These are phyloP conservation scores for Singerocomus inundabilis DNA, from an alignment of 1,284 basidiomycete genomes.

Conservation along the genomic window DNA sequence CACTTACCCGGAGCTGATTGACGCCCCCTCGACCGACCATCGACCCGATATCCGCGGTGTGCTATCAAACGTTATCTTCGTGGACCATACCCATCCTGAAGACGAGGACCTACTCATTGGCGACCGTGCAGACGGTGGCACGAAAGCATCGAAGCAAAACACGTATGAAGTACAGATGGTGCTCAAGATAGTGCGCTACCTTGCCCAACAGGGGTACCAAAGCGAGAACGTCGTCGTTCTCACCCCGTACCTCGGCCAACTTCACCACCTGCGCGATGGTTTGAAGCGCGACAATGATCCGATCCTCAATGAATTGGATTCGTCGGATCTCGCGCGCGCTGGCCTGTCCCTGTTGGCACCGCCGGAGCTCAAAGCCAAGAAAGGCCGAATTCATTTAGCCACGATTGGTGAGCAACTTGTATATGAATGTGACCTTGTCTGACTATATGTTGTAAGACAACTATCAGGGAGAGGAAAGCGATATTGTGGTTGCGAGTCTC, in stretches of 20 bases:
- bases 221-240: slow-evolving; percentile 57
- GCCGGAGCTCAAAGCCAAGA: neutral
- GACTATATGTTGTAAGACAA: slow-evolving; percentile 42
- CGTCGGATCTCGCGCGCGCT: slow-evolving; percentile 25
- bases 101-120: slow-evolving; percentile 40
- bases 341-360: neutral
- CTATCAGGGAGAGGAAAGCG: slow-evolving; percentile 67
- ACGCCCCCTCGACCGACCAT: slow-evolving; percentile 46
- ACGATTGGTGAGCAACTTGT: slow-evolving; percentile 49
- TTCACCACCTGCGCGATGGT: slow-evolving; percentile 44
- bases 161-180: slow-evolving; percentile 57
- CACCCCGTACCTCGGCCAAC: slow-evolving; percentile 66
- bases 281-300: slow-evolving; percentile 53
- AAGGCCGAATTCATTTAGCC: slow-evolving; percentile 44
- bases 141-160: slow-evolving; percentile 58
- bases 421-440: no score
- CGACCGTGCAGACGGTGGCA: slow-evolving; percentile 43
- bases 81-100: slow-evolving; percentile 55
- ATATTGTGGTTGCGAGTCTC: slow-evolving; percentile 60
- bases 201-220: slow-evolving; percentile 63
- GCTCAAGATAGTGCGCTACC: slow-evolving; percentile 60
- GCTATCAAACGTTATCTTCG: slow-evolving; percentile 55
- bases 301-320: slow-evolving; percentile 59
- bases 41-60: slow-evolving; percentile 53
- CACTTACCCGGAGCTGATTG: slow-evolving; percentile 60